Evolutionary conservation across 176 grass and related monocot species (phyloP).

Genomic region (barley (Hordeum vulgare)): MorexV3_pseudomolecules_assembly NC_058519.1:167407225-167407724

Average conservation of each 20-base stretch:
- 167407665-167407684: slow-evolving; percentile 91
- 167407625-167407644: background rate
- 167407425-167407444: too few species aligned
- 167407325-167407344: too few species aligned
- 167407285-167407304: too few species aligned
- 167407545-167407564: background rate
- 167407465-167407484: background rate
- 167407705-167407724: slow-evolving; percentile 81
- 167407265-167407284: too few species aligned
- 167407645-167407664: slow-evolving; percentile 35
- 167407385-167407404: too few species aligned
- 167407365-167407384: too few species aligned
- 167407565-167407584: background rate
- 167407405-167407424: too few species aligned
- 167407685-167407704: slow-evolving; percentile 95
- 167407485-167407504: background rate
- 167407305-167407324: too few species aligned
- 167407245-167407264: too few species aligned
- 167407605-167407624: slow-evolving; percentile 41
- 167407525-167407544: background rate
- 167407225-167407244: too few species aligned
- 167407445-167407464: too few species aligned
- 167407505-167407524: background rate
- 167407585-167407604: background rate
- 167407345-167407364: too few species aligned